A percentile compares a stretch with the other conserved stretches of the same genome.
These are phyloP conservation scores for Colletotrichum melonis DNA, from an alignment of 2,329 filamentous ascomycete genomes.

Conservation along the genomic window DNA sequence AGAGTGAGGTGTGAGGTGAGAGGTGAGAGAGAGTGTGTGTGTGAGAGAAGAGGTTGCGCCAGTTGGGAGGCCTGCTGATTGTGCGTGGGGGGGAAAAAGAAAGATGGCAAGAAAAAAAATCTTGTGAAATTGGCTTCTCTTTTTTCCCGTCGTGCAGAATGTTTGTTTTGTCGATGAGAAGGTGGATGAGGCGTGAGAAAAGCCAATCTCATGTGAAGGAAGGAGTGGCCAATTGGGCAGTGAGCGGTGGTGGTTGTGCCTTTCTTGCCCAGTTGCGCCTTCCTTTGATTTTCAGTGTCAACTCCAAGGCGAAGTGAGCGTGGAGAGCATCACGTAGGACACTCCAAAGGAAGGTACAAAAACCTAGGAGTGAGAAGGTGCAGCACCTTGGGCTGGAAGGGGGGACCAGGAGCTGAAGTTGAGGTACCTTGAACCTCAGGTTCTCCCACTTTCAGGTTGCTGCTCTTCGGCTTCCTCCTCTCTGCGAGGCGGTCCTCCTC, in stretches of 20 bases:
- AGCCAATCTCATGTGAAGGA: slow-evolving; percentile 7
- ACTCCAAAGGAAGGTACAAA: slow-evolving; percentile 2
- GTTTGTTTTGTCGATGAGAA: slow-evolving; percentile 5
- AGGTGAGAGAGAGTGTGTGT: slow-evolving; percentile 2
- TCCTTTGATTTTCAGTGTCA: slow-evolving; percentile 6
- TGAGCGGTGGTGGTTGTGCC: neutral
- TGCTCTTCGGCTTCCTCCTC: neutral
- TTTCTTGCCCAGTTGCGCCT: slow-evolving; percentile 3
- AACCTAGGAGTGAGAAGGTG: neutral
- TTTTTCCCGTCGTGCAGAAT: neutral
- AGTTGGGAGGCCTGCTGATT: neutral
- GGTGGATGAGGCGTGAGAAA: neutral
- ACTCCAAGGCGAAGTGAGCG: slow-evolving; percentile 10
- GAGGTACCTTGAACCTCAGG: neutral
- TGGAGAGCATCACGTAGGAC: slow-evolving; percentile 31
- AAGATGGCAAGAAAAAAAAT: slow-evolving; percentile 16
- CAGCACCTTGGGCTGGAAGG: neutral
- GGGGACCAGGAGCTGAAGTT: neutral
- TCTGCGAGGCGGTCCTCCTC: neutral
- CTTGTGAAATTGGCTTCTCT: neutral
- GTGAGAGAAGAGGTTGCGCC: neutral
- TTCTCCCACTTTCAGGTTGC: neutral
- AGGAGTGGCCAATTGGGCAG: slow-evolving; percentile 17
- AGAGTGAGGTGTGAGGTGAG: neutral
- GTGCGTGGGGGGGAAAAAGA: neutral